Base-by-base conservation (phyloP, 495 filamentous ascomycete species). In the Podospora tetraspora region DNA sequence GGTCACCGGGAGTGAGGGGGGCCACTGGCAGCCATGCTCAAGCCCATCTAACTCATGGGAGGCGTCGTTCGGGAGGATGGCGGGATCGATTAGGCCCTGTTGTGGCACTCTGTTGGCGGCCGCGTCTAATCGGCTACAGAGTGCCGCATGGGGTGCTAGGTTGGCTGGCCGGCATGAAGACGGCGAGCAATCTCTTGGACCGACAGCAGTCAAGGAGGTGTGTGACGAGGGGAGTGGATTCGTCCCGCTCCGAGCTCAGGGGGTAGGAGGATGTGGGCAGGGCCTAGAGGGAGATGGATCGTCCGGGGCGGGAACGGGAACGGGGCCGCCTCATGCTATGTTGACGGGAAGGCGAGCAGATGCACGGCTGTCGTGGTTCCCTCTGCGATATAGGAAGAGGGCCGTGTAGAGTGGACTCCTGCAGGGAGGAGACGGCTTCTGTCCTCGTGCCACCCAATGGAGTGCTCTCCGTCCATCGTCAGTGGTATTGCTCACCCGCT, bases 61-160 rank as follows among this genome's bases (percentile, higher is more conserved):
- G 58, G 22, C 6, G 21, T 22, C 24, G 25, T 25, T n/a, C 65
- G 57, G 65, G 60, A 60, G 16, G 65, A 61, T 66, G 27, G 21
- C 65, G 57, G 65, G 65, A 66, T 66, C 65, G 65, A 66, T 66
- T 66, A 43, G 11, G 16, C 65, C 65, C 57, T 66, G 65, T 56
- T 32, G 65, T 61, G 58, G 65, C 65, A 66, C 65, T 61, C 58
- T 61, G 65, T 66, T 61, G 57, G 65, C 25, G 24, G 30, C 63
- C 63, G 57, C 43, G 16, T 57, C 37, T 64, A 64, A n/a, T 25
- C 23, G 34, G 34, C 62, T 24, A 24, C 34, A 25, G 62, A 23
- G 24, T 64, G 62, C 37, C 62, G 62, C 37, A 64, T 23, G 34
- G 52, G 62, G 30, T 22, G 30, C 13, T 43, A 13, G 37, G 23